Evolutionary conservation across 768 basidiomycete species (phyloP).

Genomic region (Boletus vinaceobasis): DNA sequence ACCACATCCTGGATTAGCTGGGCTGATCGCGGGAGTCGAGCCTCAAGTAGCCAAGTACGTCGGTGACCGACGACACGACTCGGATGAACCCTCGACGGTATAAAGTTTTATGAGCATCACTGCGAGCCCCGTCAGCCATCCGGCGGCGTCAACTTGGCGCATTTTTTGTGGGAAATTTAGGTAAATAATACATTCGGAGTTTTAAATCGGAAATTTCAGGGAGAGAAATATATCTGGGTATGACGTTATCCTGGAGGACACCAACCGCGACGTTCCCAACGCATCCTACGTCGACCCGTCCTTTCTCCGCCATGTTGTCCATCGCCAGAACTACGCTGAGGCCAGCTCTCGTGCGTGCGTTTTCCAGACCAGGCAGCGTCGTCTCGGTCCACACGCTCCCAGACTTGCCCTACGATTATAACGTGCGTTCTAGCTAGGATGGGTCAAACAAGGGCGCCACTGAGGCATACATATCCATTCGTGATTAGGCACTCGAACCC

Average conservation of each 20-base stretch:
- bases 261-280: background rate
- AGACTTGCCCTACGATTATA: conserved; percentile 73
- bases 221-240: background rate
- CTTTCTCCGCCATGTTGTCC: conserved; percentile 41
- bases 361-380: conserved; percentile 38
- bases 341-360: conserved; percentile 44
- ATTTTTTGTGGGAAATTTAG: background rate
- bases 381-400: conserved; percentile 71
- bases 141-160: background rate
- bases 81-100: conserved; percentile 15
- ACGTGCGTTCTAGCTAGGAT: conserved; percentile 44
- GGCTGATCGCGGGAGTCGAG: background rate
- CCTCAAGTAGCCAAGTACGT: background rate
- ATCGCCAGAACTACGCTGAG: conserved; percentile 42
- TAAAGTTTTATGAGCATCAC: conserved; percentile 7
- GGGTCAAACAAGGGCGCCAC: background rate
- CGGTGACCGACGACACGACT: too few species aligned
- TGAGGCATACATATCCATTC: background rate
- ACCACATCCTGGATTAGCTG: background rate
- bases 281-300: background rate
- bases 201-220: background rate
- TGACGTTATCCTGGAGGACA: conserved; percentile 10
- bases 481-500: conserved; percentile 83
- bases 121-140: background rate
- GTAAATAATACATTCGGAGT: conserved; percentile 9